Evolutionary conservation across 2,329 filamentous ascomycete genomes (phyloP).

Genomic region (Colletotrichum godetiae): DNA sequence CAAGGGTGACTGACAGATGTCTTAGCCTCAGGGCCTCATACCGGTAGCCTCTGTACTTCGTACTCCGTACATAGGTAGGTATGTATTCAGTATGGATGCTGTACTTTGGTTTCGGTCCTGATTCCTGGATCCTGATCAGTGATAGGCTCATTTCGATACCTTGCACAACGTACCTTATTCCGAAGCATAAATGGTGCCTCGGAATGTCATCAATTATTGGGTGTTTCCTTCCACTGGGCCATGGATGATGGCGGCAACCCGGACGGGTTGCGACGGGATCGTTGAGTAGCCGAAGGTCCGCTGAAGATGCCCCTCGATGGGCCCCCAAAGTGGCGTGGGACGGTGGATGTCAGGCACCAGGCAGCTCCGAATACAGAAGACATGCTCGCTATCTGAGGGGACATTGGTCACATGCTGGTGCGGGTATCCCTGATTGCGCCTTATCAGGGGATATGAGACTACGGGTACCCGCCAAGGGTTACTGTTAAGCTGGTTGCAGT

Average conservation of each 20-base stretch:
- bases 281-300: constrained; percentile 23
- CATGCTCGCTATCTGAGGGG: constrained; percentile 19
- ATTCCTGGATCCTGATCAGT: neutral
- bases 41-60: neutral
- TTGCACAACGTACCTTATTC: neutral
- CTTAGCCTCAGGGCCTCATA: neutral
- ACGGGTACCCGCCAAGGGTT: neutral
- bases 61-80: too few species aligned
- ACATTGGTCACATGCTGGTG: constrained; percentile 31
- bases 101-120: neutral
- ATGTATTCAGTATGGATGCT: neutral
- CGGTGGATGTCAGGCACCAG: constrained; percentile 25
- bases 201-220: neutral
- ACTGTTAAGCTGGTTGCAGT: neutral
- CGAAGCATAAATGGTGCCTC: constrained; percentile 14
- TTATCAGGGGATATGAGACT: constrained; percentile 10
- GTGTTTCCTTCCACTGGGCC: neutral
- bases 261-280: constrained; percentile 14
- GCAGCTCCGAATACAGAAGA: constrained; percentile 13
- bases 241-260: neutral
- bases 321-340: constrained; percentile 13
- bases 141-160: neutral
- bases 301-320: constrained; percentile 16
- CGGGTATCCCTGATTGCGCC: constrained; percentile 21
- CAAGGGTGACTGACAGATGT: constrained; percentile 16